A percentile compares a stretch with the other conserved stretches of the same genome.
These are phyloP conservation scores for Atkinsonella texensis DNA, from an alignment of 2,329 filamentous ascomycete species.

Conservation along the genomic window DNA sequence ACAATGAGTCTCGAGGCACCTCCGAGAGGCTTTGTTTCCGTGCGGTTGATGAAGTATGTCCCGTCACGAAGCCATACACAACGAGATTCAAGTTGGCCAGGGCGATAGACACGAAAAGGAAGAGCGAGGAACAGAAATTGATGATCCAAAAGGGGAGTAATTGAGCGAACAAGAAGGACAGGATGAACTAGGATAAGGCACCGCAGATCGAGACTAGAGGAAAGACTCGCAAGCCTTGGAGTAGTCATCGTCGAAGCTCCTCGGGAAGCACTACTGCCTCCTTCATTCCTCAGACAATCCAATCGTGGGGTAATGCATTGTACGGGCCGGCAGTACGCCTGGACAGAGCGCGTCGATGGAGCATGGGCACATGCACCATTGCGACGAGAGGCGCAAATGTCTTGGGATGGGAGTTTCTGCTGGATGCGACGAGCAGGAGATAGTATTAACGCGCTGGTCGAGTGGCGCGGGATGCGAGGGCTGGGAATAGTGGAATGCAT, in stretches of 20 bases:
- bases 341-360: conserved; percentile 2
- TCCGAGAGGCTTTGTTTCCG: neutral
- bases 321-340: neutral
- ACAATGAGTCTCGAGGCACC: neutral
- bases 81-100: neutral
- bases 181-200: conserved; percentile 1
- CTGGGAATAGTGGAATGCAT: conserved; percentile 6
- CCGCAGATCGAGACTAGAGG: conserved; percentile 4
- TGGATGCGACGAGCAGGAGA: conserved; percentile 8
- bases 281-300: conserved; percentile 24
- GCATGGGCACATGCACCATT: conserved; percentile 13
- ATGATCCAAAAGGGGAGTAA: neutral
- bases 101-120: conserved; percentile 5
- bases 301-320: conserved; percentile 11
- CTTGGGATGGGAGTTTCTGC: conserved; percentile 12
- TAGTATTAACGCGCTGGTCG: conserved; percentile 1
- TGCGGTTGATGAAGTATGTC: neutral
- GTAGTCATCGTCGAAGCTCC: conserved; percentile 18
- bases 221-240: conserved; percentile 7
- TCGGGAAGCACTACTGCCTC: conserved; percentile 18
- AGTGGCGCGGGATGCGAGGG: conserved; percentile 1
- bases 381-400: conserved; percentile 19
- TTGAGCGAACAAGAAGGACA: conserved; percentile 1
- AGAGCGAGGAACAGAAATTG: neutral
- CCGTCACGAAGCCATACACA: conserved; percentile 4